Conservation (phyloP, 73 alveolate genomes). For the Paramecium octaurelia region DNA sequence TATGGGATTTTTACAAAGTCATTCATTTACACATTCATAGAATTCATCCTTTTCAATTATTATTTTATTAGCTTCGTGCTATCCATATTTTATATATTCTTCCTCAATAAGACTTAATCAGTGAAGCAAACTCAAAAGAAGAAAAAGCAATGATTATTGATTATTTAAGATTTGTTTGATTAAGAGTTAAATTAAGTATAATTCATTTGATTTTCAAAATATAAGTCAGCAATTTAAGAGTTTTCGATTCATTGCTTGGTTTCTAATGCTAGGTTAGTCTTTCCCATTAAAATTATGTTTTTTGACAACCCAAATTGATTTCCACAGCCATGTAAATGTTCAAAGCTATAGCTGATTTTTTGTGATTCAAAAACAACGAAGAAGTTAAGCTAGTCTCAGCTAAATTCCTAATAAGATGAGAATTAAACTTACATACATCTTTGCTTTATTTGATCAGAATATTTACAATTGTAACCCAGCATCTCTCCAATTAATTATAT, state of each 20-base stretch:
- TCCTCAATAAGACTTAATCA: background rate
- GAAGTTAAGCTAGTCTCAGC: background rate
- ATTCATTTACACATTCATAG: background rate
- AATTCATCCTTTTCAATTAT: slow-evolving; percentile 17
- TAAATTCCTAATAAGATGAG: background rate
- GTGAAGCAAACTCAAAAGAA: background rate
- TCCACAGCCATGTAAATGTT: background rate
- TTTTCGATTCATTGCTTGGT: background rate
- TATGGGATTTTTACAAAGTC: background rate
- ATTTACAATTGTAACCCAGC: background rate
- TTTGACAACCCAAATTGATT: background rate
- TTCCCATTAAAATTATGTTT: background rate
- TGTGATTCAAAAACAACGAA: background rate
- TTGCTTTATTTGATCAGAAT: background rate
- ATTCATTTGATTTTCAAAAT: background rate
- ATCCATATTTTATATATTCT: background rate
- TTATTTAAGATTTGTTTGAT: background rate
- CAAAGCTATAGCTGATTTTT: background rate
- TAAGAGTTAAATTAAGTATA: background rate
- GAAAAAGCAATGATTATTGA: background rate
- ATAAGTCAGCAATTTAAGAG: background rate
- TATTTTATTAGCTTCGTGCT: background rate
- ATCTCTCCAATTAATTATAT: background rate
- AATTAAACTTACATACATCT: background rate
- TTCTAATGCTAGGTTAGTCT: background rate